Evolutionary conservation across 257 asterid species (phyloP).

Genomic region (Echites panduratus): DNA sequence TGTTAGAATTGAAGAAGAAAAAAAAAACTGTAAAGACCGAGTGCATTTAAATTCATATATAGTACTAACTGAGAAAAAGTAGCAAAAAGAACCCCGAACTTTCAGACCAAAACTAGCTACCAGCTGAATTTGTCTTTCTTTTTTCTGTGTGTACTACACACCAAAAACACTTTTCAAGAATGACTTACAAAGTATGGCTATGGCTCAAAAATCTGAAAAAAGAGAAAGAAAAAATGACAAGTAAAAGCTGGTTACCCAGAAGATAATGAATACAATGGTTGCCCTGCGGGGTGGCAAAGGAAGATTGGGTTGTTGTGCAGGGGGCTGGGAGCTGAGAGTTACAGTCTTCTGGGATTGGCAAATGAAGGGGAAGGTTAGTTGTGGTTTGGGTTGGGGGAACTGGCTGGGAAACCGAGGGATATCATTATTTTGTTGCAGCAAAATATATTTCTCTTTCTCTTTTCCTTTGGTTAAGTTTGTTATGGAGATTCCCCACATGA

Average conservation of each 20-base stretch:
- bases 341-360: conserved; percentile 16
- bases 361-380: conserved; percentile 27
- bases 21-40: conserved; percentile 1
- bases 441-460: too few species aligned
- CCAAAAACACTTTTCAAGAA: background rate
- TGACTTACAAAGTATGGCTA: background rate
- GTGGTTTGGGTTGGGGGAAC: conserved; percentile 53
- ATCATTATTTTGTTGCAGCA: background rate
- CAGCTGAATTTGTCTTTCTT: background rate
- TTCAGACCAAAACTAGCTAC: background rate
- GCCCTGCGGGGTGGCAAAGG: too few species aligned
- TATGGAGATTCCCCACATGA: conserved; percentile 22
- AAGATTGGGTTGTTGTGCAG: background rate
- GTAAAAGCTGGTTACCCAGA: background rate
- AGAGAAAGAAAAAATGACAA: background rate
- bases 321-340: background rate
- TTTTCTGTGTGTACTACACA: background rate
- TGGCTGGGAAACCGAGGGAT: conserved; percentile 7
- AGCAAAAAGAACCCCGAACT: background rate
- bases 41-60: background rate
- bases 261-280: background rate
- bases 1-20: conserved; percentile 14
- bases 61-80: conserved; percentile 1
- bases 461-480: conserved; percentile 32
- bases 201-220: background rate